Evolutionary conservation across 495 filamentous ascomycete genomes (phyloP).

Genomic region (Viridothelium virens): DNA sequence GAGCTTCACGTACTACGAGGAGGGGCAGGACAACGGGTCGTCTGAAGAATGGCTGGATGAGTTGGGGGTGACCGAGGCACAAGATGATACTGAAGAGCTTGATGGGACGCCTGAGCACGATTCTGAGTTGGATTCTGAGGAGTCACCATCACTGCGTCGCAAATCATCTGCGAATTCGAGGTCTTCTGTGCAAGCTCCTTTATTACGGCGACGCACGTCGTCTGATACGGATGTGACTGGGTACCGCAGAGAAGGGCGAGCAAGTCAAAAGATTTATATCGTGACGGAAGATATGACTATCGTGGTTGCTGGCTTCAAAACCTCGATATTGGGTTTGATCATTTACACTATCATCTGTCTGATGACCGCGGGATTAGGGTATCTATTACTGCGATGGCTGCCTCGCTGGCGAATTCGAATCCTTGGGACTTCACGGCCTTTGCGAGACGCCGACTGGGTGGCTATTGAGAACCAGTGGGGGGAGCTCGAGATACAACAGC

Average conservation of each 20-base stretch:
- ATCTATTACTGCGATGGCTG: constrained; percentile 81
- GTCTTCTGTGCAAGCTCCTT: constrained; percentile 59
- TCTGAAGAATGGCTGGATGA: constrained; percentile 45
- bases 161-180: constrained; percentile 50
- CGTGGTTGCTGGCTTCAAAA: constrained; percentile 83
- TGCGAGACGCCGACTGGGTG: constrained; percentile 78
- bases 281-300: constrained; percentile 87
- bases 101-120: constrained; percentile 31
- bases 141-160: constrained; percentile 36
- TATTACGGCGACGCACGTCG: constrained; percentile 60
- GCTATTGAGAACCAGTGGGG: constrained; percentile 94
- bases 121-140: constrained; percentile 31
- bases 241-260: constrained; percentile 48
- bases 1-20: constrained; percentile 84
- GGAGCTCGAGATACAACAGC: constrained; percentile 66
- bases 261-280: constrained; percentile 87
- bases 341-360: constrained; percentile 63
- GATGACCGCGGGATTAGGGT: constrained; percentile 66
- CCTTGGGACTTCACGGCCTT: constrained; percentile 55
- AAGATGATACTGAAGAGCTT: constrained; percentile 49
- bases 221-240: constrained; percentile 48
- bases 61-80: constrained; percentile 45
- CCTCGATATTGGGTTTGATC: constrained; percentile 56
- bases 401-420: constrained; percentile 77
- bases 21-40: constrained; percentile 35